Base-by-base conservation (phyloP, 345 rosid species). In the Acer yangbiense region DNA sequence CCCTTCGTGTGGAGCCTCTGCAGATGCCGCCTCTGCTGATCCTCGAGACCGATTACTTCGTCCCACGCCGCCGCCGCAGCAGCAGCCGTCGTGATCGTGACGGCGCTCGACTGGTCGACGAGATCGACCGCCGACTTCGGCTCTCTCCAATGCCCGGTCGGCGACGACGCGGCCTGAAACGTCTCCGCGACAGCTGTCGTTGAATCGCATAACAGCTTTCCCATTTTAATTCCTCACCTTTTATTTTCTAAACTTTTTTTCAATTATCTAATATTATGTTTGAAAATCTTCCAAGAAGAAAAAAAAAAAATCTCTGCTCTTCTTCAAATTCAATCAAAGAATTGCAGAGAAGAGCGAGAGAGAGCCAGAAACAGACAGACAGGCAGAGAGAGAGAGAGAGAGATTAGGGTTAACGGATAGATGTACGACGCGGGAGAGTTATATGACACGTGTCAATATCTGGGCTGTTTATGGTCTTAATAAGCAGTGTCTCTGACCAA, bases 41-140 rank as follows among this genome's bases (percentile, higher is more conserved):
- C 99, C 86, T 94, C 99, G 0, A 97, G 80, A 6, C 99, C 99
- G 46, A 74, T 74, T 69, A 97, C 98, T 23, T 89, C 92, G 11
- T 91, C 94, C 99, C 99, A 97, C 16, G 89, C 67, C 11, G 85
- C 77, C 1, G 43, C 54, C 8, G 71, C 61, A 0, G 60, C 7
- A 1, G 43, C 54, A 7, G 71, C 61, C 0, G 60, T 8, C n/a
- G 60, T 11, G 9, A 63, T 69, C 14, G 78, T 54, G 32, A 71
- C 35, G 1, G 78, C 65, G 64, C 46, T 10, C 16, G 79, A 54
- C 69, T 87, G 89, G 78, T 87, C 95, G 7, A 74, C 88, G n/a
- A 84, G 86, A 58, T 87, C 94, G 2, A 88, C 91, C 9, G 91
- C 75, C 46, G 87, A 48, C n/a, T 81, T 57, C 3, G 90, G 80